Conservation (phyloP, 148 eudicot genomes). For the Dysphania ambrosioides region DNA sequence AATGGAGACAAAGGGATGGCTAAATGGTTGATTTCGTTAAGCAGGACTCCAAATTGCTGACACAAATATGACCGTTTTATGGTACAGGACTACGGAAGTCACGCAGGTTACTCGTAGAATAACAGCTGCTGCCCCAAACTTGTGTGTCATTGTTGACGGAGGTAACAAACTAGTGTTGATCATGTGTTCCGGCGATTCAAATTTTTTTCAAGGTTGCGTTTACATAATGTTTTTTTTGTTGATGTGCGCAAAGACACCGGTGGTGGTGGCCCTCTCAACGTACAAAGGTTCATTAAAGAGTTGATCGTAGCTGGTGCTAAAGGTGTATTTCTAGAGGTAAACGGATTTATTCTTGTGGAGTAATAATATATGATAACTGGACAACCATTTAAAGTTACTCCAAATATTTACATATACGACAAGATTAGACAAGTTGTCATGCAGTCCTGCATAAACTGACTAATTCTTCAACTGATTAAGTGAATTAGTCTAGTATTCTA, state of each 20-base stretch:
- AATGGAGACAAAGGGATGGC: not conserved
- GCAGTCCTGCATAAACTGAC: no score
- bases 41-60: not conserved
- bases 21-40: not conserved
- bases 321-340: conserved; percentile 37
- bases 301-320: conserved; percentile 32
- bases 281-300: conserved; percentile 31
- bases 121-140: conserved; percentile 17
- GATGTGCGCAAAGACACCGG: conserved; percentile 30
- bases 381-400: not conserved
- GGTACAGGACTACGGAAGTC: conserved; percentile 23
- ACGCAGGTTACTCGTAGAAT: conserved; percentile 15
- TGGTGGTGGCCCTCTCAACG: conserved; percentile 39
- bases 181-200: not conserved
- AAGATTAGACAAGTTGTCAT: not conserved
- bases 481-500: no score
- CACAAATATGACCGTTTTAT: not conserved
- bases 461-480: no score
- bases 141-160: conserved; percentile 24
- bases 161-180: conserved; percentile 10
- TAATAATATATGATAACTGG: not conserved
- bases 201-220: not conserved
- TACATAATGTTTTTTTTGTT: not conserved
- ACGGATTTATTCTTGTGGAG: not conserved
- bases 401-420: no score